These are phyloP conservation scores for Pinus taeda DNA, from an alignment of 75 land plant genomes.

Conservation along the genomic window DNA sequence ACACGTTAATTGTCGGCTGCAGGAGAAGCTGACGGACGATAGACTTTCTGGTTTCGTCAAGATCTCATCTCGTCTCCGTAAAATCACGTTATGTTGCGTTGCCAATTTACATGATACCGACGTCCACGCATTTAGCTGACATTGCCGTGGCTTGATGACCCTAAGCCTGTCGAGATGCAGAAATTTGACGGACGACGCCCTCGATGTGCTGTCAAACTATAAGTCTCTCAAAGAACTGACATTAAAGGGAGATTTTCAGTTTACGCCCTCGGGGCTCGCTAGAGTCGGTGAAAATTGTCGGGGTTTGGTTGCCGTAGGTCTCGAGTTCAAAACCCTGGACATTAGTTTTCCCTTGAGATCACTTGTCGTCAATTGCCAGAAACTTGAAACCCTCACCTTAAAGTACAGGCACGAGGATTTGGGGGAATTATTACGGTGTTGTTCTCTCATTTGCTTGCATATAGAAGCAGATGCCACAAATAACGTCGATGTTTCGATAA, in stretches of 20 bases:
- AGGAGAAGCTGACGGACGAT: constrained; percentile 15
- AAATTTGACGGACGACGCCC: constrained; percentile 18
- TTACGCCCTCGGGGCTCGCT: constrained; percentile 26
- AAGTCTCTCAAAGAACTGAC: constrained; percentile 20
- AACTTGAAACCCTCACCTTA: constrained; percentile 15
- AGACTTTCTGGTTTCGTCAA: constrained; percentile 23
- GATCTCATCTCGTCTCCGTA: constrained; percentile 10
- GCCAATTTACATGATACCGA: constrained; percentile 15
- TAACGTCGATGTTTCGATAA: constrained; percentile 17
- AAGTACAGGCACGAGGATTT: constrained; percentile 25
- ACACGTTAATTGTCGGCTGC: constrained; percentile 17
- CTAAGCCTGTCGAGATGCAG: constrained; percentile 12
- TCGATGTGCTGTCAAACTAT: constrained; percentile 14
- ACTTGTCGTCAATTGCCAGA: constrained; percentile 13
- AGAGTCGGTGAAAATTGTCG: constrained; percentile 23
- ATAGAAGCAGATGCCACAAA: constrained; percentile 17
- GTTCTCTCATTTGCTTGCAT: constrained; percentile 12
- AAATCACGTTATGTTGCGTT: constrained; percentile 10
- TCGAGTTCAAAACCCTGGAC: constrained; percentile 24
- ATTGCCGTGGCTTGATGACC: constrained; percentile 12
- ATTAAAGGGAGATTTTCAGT: constrained; percentile 27
- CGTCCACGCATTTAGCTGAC: constrained; percentile 8
- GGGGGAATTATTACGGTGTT: constrained; percentile 13
- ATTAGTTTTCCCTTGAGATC: constrained; percentile 23
- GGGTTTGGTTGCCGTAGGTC: constrained; percentile 13